phyloP scores from a whole-genome alignment of 1,284 basidiomycete species.

The Xanthoconium separans region DNA sequence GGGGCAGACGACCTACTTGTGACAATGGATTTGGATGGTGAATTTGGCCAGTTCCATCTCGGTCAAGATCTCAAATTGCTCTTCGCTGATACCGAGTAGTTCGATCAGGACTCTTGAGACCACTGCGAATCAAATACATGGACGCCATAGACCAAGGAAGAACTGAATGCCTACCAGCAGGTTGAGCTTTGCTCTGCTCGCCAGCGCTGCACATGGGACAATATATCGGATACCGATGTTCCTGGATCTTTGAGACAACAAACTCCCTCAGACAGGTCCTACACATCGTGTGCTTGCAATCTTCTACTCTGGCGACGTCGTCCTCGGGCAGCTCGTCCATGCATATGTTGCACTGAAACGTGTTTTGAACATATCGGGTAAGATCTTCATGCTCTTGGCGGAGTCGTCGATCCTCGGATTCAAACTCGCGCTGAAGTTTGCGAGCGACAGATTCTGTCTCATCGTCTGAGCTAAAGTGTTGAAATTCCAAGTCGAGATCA shows the following conservation, averaged over 20 bases:
- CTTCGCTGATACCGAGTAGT: slow-evolving; percentile 48
- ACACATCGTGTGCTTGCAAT: slow-evolving; percentile 58
- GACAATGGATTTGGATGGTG: slow-evolving; percentile 47
- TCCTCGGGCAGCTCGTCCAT: slow-evolving; percentile 50
- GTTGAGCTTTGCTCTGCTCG: slow-evolving; percentile 24
- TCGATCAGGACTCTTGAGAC: slow-evolving; percentile 43
- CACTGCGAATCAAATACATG: slow-evolving; percentile 31
- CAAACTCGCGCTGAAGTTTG: slow-evolving; percentile 41
- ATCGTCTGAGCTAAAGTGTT: slow-evolving; percentile 4
- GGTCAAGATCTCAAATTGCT: slow-evolving; percentile 45
- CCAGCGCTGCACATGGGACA: slow-evolving; percentile 54
- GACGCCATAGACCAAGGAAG: background rate
- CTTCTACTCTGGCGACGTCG: slow-evolving; percentile 42
- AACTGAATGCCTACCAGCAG: slow-evolving; percentile 37
- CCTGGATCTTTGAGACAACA: slow-evolving; percentile 45
- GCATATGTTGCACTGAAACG: slow-evolving; percentile 54
- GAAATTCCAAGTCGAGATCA: slow-evolving; percentile 6
- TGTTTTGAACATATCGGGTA: slow-evolving; percentile 29
- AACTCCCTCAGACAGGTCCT: slow-evolving; percentile 50
- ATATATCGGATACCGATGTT: slow-evolving; percentile 57
- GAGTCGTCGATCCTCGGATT: slow-evolving; percentile 45
- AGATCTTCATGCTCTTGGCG: slow-evolving; percentile 41
- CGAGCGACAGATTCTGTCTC: slow-evolving; percentile 27
- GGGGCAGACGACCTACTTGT: slow-evolving; percentile 4
- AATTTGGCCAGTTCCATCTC: slow-evolving; percentile 56